Conservation (phyloP, 345 rosid genomes). For the Boechera stricta region DNA sequence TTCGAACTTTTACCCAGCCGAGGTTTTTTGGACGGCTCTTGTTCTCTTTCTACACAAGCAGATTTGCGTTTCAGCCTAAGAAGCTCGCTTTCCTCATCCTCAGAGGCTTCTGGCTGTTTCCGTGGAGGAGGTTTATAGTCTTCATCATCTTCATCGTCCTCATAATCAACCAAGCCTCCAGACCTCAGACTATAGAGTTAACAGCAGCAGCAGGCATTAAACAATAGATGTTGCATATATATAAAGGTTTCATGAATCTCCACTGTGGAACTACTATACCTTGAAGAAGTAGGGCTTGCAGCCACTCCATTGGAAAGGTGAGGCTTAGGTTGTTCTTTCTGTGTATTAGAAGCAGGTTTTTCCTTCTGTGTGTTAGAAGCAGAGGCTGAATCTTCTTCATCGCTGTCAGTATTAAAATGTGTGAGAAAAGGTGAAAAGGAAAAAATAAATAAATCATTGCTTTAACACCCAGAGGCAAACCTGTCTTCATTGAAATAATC, state of each 20-base stretch:
- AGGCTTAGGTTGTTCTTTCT: constrained; percentile 55
- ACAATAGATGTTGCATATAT: constrained; percentile 7
- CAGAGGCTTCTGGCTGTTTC: constrained; percentile 63
- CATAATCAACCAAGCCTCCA: constrained; percentile 94
- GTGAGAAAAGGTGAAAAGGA: constrained; percentile 30
- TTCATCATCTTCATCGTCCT: constrained; percentile 97
- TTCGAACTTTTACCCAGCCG: constrained; percentile 63
- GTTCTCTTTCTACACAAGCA: constrained; percentile 64
- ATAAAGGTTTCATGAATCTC: constrained; percentile 2
- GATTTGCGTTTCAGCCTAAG: constrained; percentile 76
- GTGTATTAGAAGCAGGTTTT: constrained; percentile 57
- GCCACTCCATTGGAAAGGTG: constrained; percentile 77
- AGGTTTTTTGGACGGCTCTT: constrained; percentile 66
- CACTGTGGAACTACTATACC: constrained; percentile 54
- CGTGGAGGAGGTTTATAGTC: constrained; percentile 89
- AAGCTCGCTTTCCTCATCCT: constrained; percentile 71
- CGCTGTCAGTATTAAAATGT: constrained; percentile 55
- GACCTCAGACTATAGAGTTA: constrained; percentile 59
- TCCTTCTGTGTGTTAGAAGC: constrained; percentile 63
- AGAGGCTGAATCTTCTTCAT: constrained; percentile 93
- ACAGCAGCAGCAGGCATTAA: constrained; percentile 8
- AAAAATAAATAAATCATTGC: not conserved
- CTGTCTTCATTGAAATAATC: constrained; percentile 98
- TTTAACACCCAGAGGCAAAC: constrained; percentile 45
- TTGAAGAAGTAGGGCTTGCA: constrained; percentile 54